Evolutionary conservation across 2,329 filamentous ascomycete species (phyloP).

Genomic region (Colletotrichum sp.): DNA sequence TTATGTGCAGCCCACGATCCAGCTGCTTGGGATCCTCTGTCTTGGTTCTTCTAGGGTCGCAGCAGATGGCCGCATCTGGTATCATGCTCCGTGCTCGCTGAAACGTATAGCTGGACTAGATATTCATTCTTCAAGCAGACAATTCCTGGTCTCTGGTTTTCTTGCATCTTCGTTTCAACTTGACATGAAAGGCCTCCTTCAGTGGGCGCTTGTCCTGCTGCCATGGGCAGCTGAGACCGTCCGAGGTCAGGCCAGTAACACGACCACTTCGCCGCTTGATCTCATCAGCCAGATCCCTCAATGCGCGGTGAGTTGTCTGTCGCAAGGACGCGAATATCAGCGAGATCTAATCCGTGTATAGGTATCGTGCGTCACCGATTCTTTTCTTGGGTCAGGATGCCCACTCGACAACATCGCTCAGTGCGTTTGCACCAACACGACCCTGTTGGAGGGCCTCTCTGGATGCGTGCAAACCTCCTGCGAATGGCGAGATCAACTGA

Average conservation of each 20-base stretch:
- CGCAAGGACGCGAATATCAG: accelerated
- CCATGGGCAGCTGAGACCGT: background rate
- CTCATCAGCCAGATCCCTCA: background rate
- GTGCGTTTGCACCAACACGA: conserved; percentile 13
- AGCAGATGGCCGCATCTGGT: background rate
- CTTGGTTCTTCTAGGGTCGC: background rate
- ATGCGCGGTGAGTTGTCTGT: background rate
- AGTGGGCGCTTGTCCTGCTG: background rate
- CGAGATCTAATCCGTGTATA: background rate
- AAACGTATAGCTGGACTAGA: background rate
- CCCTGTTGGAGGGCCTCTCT: background rate
- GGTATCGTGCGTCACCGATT: background rate
- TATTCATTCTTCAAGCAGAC: background rate
- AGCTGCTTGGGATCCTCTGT: background rate
- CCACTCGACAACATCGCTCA: background rate
- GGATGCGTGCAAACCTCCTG: conserved; percentile 1
- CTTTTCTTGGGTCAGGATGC: background rate
- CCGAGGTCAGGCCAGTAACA: background rate
- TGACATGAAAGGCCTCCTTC: background rate
- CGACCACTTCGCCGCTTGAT: background rate
- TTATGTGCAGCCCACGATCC: background rate
- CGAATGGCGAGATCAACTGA: conserved; percentile 1
- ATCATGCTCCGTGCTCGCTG: conserved; percentile 2
- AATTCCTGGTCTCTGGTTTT: background rate
- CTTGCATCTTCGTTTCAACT: background rate